Percentiles rank a stretch among this genome's conserved stretches.
phyloP scores from a whole-genome alignment of 176 grass and related monocot species.

The Paspalum vaginatum region DNA sequence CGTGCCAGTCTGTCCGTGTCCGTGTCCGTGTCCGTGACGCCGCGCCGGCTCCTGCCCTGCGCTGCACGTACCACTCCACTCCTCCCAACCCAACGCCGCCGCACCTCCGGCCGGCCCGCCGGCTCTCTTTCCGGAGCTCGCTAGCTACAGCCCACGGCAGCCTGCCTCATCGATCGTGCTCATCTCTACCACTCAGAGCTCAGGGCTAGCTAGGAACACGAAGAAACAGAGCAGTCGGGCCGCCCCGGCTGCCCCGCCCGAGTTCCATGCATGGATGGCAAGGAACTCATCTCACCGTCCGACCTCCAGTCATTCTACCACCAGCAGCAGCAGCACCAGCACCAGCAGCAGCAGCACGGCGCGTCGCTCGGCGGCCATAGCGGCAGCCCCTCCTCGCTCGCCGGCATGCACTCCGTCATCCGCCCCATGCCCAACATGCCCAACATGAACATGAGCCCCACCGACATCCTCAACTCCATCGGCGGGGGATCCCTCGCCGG shows the following conservation, averaged over 20 bases:
- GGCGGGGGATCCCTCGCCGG: constrained; percentile 38
- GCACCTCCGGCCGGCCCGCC: too few relatives aligned
- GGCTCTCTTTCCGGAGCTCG: too few relatives aligned
- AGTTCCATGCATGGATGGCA: constrained; percentile 87
- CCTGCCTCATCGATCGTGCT: too few relatives aligned
- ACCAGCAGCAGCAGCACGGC: constrained; percentile 43
- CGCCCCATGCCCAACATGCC: constrained; percentile 74
- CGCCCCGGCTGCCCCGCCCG: not conserved
- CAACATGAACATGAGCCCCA: constrained; percentile 63
- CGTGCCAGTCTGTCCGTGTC: not conserved
- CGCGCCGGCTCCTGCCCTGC: not conserved
- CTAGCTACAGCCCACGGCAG: too few relatives aligned
- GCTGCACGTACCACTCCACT: not conserved
- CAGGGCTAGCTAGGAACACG: too few relatives aligned
- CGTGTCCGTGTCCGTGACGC: not conserved
- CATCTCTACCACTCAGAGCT: too few relatives aligned
- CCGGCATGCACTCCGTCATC: constrained; percentile 68
- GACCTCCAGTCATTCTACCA: constrained; percentile 70
- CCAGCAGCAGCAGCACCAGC: constrained; percentile 45
- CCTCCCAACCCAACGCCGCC: too few relatives aligned
- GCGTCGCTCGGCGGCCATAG: constrained; percentile 6
- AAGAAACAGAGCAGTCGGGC: not conserved
- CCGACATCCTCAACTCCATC: constrained; percentile 60
- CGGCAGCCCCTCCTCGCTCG: constrained; percentile 40
- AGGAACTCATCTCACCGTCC: constrained; percentile 65